A percentile compares a stretch with the other conserved stretches of the same genome.
Evolutionary conservation across 2,329 filamentous ascomycete species (phyloP).

Genomic region (Nakataea oryzae): DNA sequence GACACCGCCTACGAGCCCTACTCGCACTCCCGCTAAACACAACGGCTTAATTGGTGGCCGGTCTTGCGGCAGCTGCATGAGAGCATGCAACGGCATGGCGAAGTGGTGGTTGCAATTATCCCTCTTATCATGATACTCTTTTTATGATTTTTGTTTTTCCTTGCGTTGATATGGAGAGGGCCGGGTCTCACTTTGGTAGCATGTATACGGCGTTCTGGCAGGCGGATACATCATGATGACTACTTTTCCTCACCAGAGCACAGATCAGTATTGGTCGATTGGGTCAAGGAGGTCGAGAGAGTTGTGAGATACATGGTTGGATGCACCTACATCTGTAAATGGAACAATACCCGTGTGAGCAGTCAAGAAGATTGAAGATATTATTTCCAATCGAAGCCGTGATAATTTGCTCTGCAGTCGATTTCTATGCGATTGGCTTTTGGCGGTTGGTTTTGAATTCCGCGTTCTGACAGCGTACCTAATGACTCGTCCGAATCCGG

Average conservation of each 20-base stretch:
- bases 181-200: background rate
- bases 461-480: background rate
- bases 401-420: background rate
- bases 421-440: background rate
- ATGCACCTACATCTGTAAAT: background rate
- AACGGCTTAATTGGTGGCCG: background rate
- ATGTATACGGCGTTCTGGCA: background rate
- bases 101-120: background rate
- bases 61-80: background rate
- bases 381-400: background rate
- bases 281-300: background rate
- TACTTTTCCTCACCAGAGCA: background rate
- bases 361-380: background rate
- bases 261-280: too few relatives aligned
- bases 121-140: background rate
- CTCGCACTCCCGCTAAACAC: slow-evolving; percentile 12
- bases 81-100: background rate
- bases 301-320: background rate
- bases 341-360: background rate
- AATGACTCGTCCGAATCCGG: background rate
- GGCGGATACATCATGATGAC: background rate
- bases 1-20: slow-evolving; percentile 55
- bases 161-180: background rate
- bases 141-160: background rate
- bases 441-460: background rate